A percentile compares a stretch with the other conserved stretches of the same genome.
Conservation (phyloP, 2,329 filamentous ascomycete species). For the Venturia aucupariae region DNA sequence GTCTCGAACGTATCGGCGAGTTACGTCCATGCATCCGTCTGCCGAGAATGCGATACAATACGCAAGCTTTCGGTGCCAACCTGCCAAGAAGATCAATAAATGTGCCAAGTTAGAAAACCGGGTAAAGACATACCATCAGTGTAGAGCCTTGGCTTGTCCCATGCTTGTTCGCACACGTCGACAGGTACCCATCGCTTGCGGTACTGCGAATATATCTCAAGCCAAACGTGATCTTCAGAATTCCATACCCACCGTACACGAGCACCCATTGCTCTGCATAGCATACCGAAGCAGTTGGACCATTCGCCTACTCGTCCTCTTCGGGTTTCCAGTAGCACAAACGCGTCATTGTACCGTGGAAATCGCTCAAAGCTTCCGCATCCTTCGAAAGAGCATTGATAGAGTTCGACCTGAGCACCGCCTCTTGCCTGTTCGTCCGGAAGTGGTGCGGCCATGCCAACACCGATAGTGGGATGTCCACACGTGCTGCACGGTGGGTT, state of each 20-base stretch:
- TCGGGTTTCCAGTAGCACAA: conserved; percentile 78
- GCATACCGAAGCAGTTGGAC: conserved; percentile 98
- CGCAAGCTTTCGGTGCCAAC: conserved; percentile 92
- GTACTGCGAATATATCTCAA: conserved; percentile 91
- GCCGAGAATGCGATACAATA: conserved; percentile 96
- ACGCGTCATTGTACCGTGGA: conserved; percentile 89
- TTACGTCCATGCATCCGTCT: conserved; percentile 65
- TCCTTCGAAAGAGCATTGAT: conserved; percentile 67
- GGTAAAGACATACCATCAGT: conserved; percentile 55
- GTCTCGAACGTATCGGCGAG: conserved; percentile 62
- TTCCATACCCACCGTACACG: conserved; percentile 98
- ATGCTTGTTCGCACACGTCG: conserved; percentile 86
- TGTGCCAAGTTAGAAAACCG: conserved; percentile 11
- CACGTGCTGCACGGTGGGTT: conserved; percentile 82
- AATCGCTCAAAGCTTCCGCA: conserved; percentile 82
- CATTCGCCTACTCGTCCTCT: conserved; percentile 87
- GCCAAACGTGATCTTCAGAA: conserved; percentile 94
- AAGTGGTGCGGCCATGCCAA: conserved; percentile 74
- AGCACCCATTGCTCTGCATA: conserved; percentile 84
- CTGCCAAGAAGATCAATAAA: conserved; percentile 26
- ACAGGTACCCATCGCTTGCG: conserved; percentile 94
- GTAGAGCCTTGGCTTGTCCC: conserved; percentile 90
- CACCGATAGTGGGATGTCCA: conserved; percentile 69
- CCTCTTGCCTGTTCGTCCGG: conserved; percentile 85
- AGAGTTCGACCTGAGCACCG: conserved; percentile 79